These are phyloP conservation scores for Neolentinus lepideus DNA, from an alignment of 1,284 basidiomycete species.

Conservation along the genomic window DNA sequence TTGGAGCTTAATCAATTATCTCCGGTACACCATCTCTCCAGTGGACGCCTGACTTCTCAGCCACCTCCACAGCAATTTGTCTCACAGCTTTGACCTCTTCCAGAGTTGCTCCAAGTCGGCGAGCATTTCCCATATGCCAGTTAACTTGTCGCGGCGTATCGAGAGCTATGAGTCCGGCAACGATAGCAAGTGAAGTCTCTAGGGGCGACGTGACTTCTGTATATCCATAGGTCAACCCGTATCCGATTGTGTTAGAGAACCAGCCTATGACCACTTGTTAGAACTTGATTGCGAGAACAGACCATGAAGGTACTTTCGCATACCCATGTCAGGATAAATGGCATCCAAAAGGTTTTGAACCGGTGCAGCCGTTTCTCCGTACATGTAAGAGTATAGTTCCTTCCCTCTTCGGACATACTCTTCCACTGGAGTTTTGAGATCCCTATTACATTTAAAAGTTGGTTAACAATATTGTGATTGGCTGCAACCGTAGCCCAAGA, in stretches of 20 bases:
- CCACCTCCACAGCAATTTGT: conserved; percentile 24
- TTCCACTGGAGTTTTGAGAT: background rate
- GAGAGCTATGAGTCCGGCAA: conserved; percentile 40
- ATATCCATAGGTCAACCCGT: conserved; percentile 40
- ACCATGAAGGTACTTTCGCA: background rate
- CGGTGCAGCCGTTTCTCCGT: conserved; percentile 40
- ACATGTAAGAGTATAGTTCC: conserved; percentile 35
- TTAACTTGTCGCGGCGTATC: conserved; percentile 45
- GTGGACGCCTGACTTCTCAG: conserved; percentile 25
- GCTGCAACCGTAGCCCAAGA: no score
- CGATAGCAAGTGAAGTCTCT: conserved; percentile 41
- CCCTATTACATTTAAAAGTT: background rate
- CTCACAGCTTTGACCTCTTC: conserved; percentile 24
- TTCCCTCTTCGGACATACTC: conserved; percentile 21
- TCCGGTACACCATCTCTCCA: conserved; percentile 40
- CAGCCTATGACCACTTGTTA: conserved; percentile 26
- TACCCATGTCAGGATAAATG: conserved; percentile 38
- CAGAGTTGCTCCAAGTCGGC: conserved; percentile 23
- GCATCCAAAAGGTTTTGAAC: conserved; percentile 34
- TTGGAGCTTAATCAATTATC: background rate
- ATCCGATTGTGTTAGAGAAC: conserved; percentile 45
- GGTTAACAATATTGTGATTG: no score
- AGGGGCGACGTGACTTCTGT: conserved; percentile 30
- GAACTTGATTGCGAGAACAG: background rate
- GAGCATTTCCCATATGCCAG: conserved; percentile 36